A percentile compares a stretch with the other conserved stretches of the same genome.
Evolutionary conservation across 2,329 filamentous ascomycete species (phyloP).

Genomic region (Phyllachora maydis): DNA sequence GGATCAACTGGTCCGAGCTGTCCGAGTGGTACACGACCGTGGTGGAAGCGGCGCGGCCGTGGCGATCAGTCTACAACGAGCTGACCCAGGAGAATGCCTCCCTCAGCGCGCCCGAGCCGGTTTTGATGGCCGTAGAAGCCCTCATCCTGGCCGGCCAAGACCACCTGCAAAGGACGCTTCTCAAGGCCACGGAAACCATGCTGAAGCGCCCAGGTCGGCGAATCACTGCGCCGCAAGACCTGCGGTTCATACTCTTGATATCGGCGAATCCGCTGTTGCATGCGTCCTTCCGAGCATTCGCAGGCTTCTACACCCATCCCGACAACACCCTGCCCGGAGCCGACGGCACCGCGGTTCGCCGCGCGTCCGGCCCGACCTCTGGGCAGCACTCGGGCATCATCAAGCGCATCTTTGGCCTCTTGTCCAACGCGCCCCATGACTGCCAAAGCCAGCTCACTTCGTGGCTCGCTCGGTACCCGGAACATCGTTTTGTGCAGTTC

Average conservation of each 20-base stretch:
- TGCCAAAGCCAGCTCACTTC: slow-evolving; percentile 59
- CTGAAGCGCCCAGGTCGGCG: slow-evolving; percentile 60
- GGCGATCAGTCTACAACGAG: slow-evolving; percentile 38
- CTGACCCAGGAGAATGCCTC: slow-evolving; percentile 17
- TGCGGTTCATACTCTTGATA: slow-evolving; percentile 61
- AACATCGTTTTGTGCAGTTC: slow-evolving; percentile 44
- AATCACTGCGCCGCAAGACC: slow-evolving; percentile 45
- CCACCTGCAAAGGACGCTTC: slow-evolving; percentile 45
- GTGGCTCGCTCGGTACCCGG: slow-evolving; percentile 58
- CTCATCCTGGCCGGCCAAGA: slow-evolving; percentile 35
- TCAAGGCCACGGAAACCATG: slow-evolving; percentile 62
- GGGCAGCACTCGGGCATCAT: slow-evolving; percentile 66
- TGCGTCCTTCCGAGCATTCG: slow-evolving; percentile 16
- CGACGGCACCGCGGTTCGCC: slow-evolving; percentile 3
- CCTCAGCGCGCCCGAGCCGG: slow-evolving; percentile 12
- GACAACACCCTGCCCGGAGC: slow-evolving; percentile 1
- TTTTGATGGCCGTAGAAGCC: slow-evolving; percentile 22
- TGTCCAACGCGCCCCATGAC: slow-evolving; percentile 54
- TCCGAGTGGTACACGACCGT: slow-evolving; percentile 56
- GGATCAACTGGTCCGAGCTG: slow-evolving; percentile 55
- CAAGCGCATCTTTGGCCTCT: slow-evolving; percentile 62
- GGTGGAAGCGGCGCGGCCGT: slow-evolving; percentile 44
- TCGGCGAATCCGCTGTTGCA: slow-evolving; percentile 61
- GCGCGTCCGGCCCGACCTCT: slow-evolving; percentile 21
- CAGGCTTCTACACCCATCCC: slow-evolving; percentile 16